Evolutionary conservation across 2,329 filamentous ascomycete genomes (phyloP), one percentile per base, ranked within the genome.

Genomic region (Penicillium olsonii): DNA sequence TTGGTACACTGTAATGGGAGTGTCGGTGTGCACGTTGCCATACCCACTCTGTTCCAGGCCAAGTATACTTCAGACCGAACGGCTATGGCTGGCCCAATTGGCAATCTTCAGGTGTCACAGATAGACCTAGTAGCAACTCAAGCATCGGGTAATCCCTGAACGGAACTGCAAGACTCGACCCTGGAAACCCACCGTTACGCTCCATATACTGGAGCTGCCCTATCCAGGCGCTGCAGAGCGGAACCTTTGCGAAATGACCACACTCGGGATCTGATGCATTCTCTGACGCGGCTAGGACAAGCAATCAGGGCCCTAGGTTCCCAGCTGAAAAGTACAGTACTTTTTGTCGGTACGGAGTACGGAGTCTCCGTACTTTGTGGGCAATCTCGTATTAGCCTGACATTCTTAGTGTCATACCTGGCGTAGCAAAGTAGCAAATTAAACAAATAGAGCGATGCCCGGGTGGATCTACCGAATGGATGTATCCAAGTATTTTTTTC

Each of bases 401-500:
- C 22, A 24, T 24, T 5, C 8, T 24, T 24, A 24, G 22, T 24
- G 22, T 24, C 22, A 24, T 24, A 24, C 22, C 22, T 24, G 8
- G 22, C 22, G 22, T 24, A 17, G 22, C 15, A 20, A 24, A 33
- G 14, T 22, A 14, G 14, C 22, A 24, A 24, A 24, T 24, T 24
- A 24, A n/a, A 6, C 12, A 42, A 35, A 34, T 46, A 24, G 37
- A 14, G n/a, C 20, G 17, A 17, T 37, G 42, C 14, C 6, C 11
- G 35, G 12, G 45, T 43, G 45, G 45, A 43, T 43, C 45, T 17
- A 40, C 26, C 34, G 20, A 48, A 18, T 44, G 37, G 45, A 48
- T 44, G 45, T 44, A 44, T 48, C 45, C 15, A 48, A 48, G 17
- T 17, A n/a, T n/a, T n/a, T n/a, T n/a, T n/a, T n/a, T n/a, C n/a